A percentile compares a stretch with the other conserved stretches of the same genome.
phyloP scores from a whole-genome alignment of 176 grass and related monocot genomes.

The Aegilops longissima region DNA sequence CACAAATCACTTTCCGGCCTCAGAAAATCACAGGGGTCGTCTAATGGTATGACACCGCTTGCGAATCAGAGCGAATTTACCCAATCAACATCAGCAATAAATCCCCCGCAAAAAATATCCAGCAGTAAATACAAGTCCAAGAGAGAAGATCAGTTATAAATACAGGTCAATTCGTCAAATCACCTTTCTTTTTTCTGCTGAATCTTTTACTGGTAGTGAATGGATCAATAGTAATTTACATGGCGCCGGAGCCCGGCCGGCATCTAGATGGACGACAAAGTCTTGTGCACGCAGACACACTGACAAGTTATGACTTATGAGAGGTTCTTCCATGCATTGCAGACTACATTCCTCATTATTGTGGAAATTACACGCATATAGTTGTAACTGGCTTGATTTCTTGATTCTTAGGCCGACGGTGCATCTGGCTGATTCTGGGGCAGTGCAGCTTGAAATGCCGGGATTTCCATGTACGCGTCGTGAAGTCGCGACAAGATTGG shows the following conservation, averaged over 20 bases:
- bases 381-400: background rate
- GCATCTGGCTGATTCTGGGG: slow-evolving; percentile 76
- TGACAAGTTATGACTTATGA: background rate
- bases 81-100: background rate
- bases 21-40: no score
- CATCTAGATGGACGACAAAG: background rate
- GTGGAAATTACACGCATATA: background rate
- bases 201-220: no score
- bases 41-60: no score
- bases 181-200: no score
- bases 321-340: background rate
- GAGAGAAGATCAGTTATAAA: no score
- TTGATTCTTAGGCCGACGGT: slow-evolving; percentile 23
- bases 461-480: slow-evolving; percentile 60
- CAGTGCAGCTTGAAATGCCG: slow-evolving; percentile 64
- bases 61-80: background rate
- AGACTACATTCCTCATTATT: slow-evolving; percentile 13
- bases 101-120: no score
- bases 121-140: no score
- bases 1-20: background rate
- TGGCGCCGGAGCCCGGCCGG: no score
- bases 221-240: no score
- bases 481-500: slow-evolving; percentile 58
- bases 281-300: background rate
- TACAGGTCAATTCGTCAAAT: no score